Percentiles rank a stretch among this genome's conserved stretches.
Conservation (phyloP, 2,329 filamentous ascomycete genomes). For the Aureobasidium leucospermi region DNA sequence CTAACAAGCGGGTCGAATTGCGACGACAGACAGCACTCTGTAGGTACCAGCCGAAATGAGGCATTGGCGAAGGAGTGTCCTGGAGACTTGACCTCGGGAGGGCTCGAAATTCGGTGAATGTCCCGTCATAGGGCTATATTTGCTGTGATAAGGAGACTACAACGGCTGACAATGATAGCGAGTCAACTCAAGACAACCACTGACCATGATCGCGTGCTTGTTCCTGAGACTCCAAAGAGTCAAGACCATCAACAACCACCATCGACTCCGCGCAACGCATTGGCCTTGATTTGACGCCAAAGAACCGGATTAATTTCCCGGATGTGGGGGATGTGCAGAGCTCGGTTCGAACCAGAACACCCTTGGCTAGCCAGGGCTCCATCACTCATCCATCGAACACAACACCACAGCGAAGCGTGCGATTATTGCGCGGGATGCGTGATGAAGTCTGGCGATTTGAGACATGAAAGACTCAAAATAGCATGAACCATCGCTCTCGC, state of each 20-base stretch:
- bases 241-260: neutral
- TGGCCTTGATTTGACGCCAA: neutral
- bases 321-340: conserved; percentile 7
- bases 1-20: neutral
- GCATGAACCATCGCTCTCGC: neutral
- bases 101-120: no score
- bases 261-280: neutral
- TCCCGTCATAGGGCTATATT: neutral
- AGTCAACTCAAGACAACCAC: neutral
- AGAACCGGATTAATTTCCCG: neutral
- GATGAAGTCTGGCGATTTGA: neutral
- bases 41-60: neutral
- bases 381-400: neutral
- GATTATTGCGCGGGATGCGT: neutral
- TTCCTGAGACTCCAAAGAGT: neutral
- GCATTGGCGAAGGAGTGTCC: neutral
- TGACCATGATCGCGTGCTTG: neutral
- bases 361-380: neutral
- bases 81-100: no score
- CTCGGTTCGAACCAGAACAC: neutral
- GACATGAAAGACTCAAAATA: neutral
- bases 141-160: neutral
- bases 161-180: neutral
- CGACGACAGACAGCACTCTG: conserved; percentile 3
- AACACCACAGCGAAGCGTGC: no score